Percentiles rank a stretch among this genome's conserved stretches.
Evolutionary conservation across 2,329 filamentous ascomycete genomes (phyloP).

Genomic region (Talaromyces pinophilus): DNA sequence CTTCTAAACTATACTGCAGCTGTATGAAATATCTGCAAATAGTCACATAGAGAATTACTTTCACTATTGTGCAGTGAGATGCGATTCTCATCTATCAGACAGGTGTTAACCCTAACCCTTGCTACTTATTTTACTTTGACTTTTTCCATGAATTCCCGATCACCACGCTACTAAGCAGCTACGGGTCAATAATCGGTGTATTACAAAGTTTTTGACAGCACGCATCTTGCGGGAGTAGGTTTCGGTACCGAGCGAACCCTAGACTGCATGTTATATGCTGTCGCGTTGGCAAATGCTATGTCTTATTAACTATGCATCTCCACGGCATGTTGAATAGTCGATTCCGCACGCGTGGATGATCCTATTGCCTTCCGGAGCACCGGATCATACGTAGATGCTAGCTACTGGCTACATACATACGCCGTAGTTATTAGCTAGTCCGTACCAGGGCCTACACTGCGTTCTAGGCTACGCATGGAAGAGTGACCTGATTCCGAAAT

Average conservation of each 20-base stretch:
- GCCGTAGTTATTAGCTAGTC: too few species aligned
- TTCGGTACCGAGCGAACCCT: too few species aligned
- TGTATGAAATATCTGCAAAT: too few species aligned
- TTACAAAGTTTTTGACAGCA: not conserved
- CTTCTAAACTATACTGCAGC: too few species aligned
- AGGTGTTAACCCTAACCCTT: too few species aligned
- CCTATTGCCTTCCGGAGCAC: not conserved
- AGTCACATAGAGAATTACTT: not conserved
- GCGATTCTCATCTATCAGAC: not conserved
- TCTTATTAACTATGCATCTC: not conserved
- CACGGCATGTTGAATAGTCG: not conserved
- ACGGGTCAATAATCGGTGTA: not conserved
- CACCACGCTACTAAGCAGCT: not conserved
- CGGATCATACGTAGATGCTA: not conserved
- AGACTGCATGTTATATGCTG: not conserved
- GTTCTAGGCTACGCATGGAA: not conserved
- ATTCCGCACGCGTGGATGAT: not conserved
- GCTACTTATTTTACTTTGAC: not conserved
- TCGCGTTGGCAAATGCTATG: not conserved
- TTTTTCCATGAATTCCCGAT: not conserved
- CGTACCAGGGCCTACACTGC: too few species aligned
- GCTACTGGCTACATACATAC: too few species aligned
- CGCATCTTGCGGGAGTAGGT: not conserved
- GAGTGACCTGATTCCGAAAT: too few species aligned
- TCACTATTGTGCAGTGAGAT: not conserved